A percentile compares a stretch with the other conserved stretches of the same genome.
These are phyloP conservation scores for Pseudogymnoascus sp. DNA, from an alignment of 2,329 filamentous ascomycete species.

Conservation along the genomic window DNA sequence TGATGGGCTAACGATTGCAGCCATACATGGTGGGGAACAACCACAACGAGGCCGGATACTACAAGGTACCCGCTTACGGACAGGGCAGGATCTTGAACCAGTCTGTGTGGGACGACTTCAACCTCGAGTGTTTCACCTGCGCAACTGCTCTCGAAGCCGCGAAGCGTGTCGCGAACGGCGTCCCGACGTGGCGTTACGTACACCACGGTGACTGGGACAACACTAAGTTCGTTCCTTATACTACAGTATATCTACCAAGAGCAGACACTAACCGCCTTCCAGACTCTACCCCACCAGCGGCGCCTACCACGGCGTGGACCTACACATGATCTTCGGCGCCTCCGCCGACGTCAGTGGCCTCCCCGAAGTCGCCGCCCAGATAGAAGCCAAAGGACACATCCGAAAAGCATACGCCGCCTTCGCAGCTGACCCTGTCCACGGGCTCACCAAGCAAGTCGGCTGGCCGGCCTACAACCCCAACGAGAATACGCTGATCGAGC, in stretches of 20 bases:
- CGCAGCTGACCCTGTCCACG: constrained; percentile 26
- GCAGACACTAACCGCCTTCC: constrained; percentile 7
- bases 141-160: constrained; percentile 19
- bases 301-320: constrained; percentile 27
- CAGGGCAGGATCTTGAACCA: neutral
- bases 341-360: constrained; percentile 21
- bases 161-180: constrained; percentile 13
- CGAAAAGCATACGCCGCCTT: constrained; percentile 27
- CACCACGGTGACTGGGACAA: constrained; percentile 27
- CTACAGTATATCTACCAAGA: neutral
- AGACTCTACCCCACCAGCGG: constrained; percentile 21
- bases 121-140: constrained; percentile 25
- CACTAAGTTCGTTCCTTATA: neutral
- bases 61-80: constrained; percentile 13
- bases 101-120: constrained; percentile 17
- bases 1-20: neutral
- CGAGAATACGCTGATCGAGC: neutral
- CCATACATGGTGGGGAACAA: constrained; percentile 19
- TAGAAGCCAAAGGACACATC: constrained; percentile 17
- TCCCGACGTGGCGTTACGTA: constrained; percentile 27
- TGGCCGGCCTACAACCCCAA: constrained; percentile 14
- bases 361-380: constrained; percentile 10
- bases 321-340: constrained; percentile 24
- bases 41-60: constrained; percentile 22
- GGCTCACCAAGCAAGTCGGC: constrained; percentile 17